Evolutionary conservation across 306 rosid genomes (phyloP).

Genomic region (Albizia julibrissin): DNA sequence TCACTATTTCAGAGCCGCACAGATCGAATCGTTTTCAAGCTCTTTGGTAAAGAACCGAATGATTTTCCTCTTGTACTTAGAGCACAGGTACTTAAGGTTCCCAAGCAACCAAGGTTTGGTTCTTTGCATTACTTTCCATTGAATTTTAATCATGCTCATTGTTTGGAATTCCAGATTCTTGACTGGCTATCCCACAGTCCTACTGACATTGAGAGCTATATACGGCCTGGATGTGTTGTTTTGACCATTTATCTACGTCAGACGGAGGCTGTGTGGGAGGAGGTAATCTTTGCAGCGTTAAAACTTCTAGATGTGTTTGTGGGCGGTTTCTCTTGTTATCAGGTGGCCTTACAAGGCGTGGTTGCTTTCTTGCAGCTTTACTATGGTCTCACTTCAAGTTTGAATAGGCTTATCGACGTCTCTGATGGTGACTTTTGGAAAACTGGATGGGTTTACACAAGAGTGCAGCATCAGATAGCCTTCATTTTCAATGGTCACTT

Average conservation of each 20-base stretch:
- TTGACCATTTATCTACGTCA: constrained; percentile 79
- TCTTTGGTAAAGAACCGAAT: constrained; percentile 61
- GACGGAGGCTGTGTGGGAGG: constrained; percentile 73
- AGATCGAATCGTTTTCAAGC: constrained; percentile 57
- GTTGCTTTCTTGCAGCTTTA: constrained; percentile 62
- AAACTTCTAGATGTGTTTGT: constrained; percentile 18
- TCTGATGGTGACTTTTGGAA: constrained; percentile 76
- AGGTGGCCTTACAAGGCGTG: constrained; percentile 19
- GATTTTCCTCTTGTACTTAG: constrained; percentile 49
- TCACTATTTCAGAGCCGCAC: constrained; percentile 51
- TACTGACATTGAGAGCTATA: constrained; percentile 88
- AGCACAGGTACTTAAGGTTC: constrained; percentile 52
- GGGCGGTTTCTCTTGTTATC: constrained; percentile 23
- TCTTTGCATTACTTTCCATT: constrained; percentile 28
- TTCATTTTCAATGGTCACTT: constrained; percentile 70
- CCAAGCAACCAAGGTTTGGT: constrained; percentile 14
- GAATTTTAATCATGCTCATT: constrained; percentile 18
- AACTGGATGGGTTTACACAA: constrained; percentile 82
- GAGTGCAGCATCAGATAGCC: constrained; percentile 78
- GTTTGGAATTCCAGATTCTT: constrained; percentile 63
- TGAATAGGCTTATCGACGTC: constrained; percentile 72
- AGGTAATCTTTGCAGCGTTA: constrained; percentile 50
- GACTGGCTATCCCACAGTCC: constrained; percentile 90
- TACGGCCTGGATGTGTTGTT: constrained; percentile 88
- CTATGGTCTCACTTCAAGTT: constrained; percentile 70